Conservation (phyloP, 1,284 basidiomycete species). For the Malassezia slooffiae region DNA sequence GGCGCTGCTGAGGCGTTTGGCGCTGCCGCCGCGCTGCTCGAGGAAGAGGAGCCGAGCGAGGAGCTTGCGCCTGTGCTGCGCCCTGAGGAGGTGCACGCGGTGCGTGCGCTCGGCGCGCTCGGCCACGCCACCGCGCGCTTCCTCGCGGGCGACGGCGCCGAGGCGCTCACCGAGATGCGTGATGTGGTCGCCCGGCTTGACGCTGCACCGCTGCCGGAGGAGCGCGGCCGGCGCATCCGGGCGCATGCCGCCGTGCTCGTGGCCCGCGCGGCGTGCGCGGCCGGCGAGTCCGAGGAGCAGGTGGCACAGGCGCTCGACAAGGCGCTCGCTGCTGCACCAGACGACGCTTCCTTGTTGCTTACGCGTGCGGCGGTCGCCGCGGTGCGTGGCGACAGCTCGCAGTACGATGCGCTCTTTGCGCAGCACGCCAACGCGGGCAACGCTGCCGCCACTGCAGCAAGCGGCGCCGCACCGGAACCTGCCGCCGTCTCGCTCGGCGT, state of each 20-base stretch:
- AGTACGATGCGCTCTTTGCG: slow-evolving; percentile 9
- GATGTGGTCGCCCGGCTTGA: slow-evolving; percentile 8
- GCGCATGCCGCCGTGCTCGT: slow-evolving; percentile 66
- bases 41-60: slow-evolving; percentile 43
- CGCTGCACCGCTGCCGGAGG: neutral
- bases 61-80: slow-evolving; percentile 25
- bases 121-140: slow-evolving; percentile 16
- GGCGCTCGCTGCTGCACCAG: slow-evolving; percentile 5
- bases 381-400: slow-evolving; percentile 1
- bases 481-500: slow-evolving; percentile 3
- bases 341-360: slow-evolving; percentile 7
- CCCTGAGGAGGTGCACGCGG: slow-evolving; percentile 5
- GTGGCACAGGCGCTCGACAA: slow-evolving; percentile 65
- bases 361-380: slow-evolving; percentile 10
- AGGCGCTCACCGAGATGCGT: slow-evolving; percentile 6
- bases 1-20: slow-evolving; percentile 63
- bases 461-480: slow-evolving; percentile 7
- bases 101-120: slow-evolving; percentile 12
- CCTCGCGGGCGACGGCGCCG: slow-evolving; percentile 7
- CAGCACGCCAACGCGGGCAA: slow-evolving; percentile 3
- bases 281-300: slow-evolving; percentile 64
- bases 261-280: slow-evolving; percentile 62
- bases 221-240: slow-evolving; percentile 51
- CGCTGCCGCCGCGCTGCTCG: slow-evolving; percentile 62
- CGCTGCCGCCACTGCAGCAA: neutral